phyloP scores from a whole-genome alignment of 768 basidiomycete genomes.

The Boletus sp. region DNA sequence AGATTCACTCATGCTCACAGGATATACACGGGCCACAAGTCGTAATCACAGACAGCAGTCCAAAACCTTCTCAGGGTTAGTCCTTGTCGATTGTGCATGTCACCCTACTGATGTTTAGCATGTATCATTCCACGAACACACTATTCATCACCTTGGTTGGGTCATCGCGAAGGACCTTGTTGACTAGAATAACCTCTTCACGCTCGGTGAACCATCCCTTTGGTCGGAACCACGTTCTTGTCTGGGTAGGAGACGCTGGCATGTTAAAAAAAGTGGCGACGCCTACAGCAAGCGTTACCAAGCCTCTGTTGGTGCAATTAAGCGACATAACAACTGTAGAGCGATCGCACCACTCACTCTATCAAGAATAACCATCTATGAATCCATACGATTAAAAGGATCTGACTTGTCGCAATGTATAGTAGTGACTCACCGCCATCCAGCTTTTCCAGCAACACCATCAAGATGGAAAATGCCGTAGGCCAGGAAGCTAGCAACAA shows the following conservation, averaged over 20 bases:
- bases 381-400: background rate
- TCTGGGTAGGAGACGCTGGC: conserved; percentile 60
- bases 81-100: conserved; percentile 71
- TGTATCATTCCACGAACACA: background rate
- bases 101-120: conserved; percentile 20
- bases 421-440: conserved; percentile 18
- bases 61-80: conserved; percentile 48
- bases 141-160: conserved; percentile 44
- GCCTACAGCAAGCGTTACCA: conserved; percentile 53
- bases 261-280: conserved; percentile 53
- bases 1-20: conserved; percentile 24
- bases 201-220: conserved; percentile 63
- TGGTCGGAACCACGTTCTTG: conserved; percentile 53
- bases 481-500: conserved; percentile 61
- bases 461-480: conserved; percentile 49
- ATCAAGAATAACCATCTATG: conserved; percentile 34
- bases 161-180: conserved; percentile 60
- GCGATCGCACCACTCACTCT: conserved; percentile 28
- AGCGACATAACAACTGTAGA: background rate
- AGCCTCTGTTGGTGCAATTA: conserved; percentile 1
- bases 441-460: conserved; percentile 8
- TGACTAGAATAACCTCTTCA: conserved; percentile 59
- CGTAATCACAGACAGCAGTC: conserved; percentile 55
- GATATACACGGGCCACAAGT: conserved; percentile 65
- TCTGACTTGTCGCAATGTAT: conserved; percentile 18